These are phyloP conservation scores for Monosporascus sp. DNA, from an alignment of 2,329 filamentous ascomycete species.

Conservation along the genomic window DNA sequence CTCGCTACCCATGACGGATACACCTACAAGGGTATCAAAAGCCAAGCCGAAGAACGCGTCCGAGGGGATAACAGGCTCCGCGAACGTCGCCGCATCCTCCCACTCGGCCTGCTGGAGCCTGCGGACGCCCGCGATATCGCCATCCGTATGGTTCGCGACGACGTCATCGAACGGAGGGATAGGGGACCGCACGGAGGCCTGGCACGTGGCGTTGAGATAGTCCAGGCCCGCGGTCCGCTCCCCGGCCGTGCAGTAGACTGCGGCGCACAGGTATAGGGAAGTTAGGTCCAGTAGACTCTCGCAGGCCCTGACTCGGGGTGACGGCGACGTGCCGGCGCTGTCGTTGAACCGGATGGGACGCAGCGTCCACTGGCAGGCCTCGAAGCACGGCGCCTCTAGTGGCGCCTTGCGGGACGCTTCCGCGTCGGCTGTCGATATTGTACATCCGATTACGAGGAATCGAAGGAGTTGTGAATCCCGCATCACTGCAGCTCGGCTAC, in stretches of 20 bases:
- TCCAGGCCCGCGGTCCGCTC: slow-evolving; percentile 18
- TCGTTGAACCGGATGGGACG: slow-evolving; percentile 27
- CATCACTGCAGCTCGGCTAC: background rate
- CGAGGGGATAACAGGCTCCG: slow-evolving; percentile 29
- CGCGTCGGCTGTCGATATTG: background rate
- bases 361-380: slow-evolving; percentile 27
- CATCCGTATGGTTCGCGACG: slow-evolving; percentile 27
- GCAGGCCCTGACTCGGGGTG: slow-evolving; percentile 19
- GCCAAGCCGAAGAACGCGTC: slow-evolving; percentile 27
- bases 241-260: slow-evolving; percentile 27
- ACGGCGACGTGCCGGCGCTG: slow-evolving; percentile 10
- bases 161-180: slow-evolving; percentile 30
- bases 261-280: slow-evolving; percentile 34
- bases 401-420: background rate
- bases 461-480: background rate
- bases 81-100: slow-evolving; percentile 7
- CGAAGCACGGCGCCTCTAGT: slow-evolving; percentile 19
- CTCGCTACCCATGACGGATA: background rate
- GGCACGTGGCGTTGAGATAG: slow-evolving; percentile 31
- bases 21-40: slow-evolving; percentile 32
- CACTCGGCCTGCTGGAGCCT: slow-evolving; percentile 25
- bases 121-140: slow-evolving; percentile 24
- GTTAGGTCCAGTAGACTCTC: slow-evolving; percentile 19
- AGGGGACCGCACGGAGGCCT: slow-evolving; percentile 9
- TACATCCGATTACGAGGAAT: background rate